Conservation (phyloP, 805 yeast species). For the Candida golubevii region DNA sequence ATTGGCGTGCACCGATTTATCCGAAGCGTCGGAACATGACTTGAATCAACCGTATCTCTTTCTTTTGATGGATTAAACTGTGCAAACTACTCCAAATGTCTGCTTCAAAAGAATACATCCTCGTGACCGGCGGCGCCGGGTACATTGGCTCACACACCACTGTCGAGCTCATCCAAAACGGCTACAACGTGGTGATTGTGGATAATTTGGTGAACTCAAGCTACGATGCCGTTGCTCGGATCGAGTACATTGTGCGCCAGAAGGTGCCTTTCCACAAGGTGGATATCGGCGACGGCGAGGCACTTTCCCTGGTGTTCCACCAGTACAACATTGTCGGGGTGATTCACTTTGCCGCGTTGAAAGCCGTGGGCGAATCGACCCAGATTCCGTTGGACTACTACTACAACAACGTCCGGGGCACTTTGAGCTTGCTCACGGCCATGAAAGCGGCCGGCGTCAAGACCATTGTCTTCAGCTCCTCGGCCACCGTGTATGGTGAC, state of each 20-base stretch:
- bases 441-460: slow-evolving; percentile 46
- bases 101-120: slow-evolving; percentile 30
- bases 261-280: slow-evolving; percentile 53
- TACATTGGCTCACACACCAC: slow-evolving; percentile 83
- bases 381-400: slow-evolving; percentile 64
- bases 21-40: neutral
- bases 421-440: slow-evolving; percentile 52
- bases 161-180: slow-evolving; percentile 55
- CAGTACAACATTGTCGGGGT: slow-evolving; percentile 52
- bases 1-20: neutral
- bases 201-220: slow-evolving; percentile 69
- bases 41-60: neutral
- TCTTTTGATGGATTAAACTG: neutral
- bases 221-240: slow-evolving; percentile 58
- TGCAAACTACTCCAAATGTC: slow-evolving; percentile 2
- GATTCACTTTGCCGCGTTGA: slow-evolving; percentile 77
- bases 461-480: slow-evolving; percentile 66
- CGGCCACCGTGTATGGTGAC: slow-evolving; percentile 84
- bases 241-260: slow-evolving; percentile 49
- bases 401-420: slow-evolving; percentile 63
- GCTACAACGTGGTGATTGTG: slow-evolving; percentile 65
- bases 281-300: slow-evolving; percentile 51
- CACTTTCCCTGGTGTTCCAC: slow-evolving; percentile 45
- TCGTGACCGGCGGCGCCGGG: slow-evolving; percentile 86
- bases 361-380: slow-evolving; percentile 79